phyloP scores from a whole-genome alignment of 2,329 filamentous ascomycete genomes.

The Emmonsiellopsis sp. region DNA sequence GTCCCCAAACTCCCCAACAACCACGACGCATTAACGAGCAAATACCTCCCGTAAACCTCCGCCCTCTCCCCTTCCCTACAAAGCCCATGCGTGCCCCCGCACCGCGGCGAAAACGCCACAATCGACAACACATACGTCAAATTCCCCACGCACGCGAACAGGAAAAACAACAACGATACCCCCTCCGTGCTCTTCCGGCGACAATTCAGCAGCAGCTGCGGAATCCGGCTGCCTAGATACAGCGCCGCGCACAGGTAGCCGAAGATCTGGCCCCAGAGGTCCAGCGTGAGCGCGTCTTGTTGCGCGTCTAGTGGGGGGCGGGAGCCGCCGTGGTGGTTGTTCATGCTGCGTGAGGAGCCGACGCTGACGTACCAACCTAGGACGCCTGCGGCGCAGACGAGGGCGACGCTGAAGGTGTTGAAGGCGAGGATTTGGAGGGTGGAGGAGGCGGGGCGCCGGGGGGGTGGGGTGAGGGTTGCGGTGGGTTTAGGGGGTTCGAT shows the following conservation, averaged over 20 bases:
- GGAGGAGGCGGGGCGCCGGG: slow-evolving; percentile 27
- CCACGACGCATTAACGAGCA: slow-evolving; percentile 87
- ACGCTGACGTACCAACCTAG: slow-evolving; percentile 74
- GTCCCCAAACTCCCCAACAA: slow-evolving; percentile 82
- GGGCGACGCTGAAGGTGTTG: slow-evolving; percentile 64
- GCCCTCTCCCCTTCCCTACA: slow-evolving; percentile 59
- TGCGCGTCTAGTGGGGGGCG: slow-evolving; percentile 20
- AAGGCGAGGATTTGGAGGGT: slow-evolving; percentile 48
- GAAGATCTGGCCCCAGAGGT: slow-evolving; percentile 74
- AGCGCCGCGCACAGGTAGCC: slow-evolving; percentile 84
- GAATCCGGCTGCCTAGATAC: slow-evolving; percentile 81
- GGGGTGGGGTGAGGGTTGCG: slow-evolving; percentile 10
- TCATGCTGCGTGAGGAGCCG: slow-evolving; percentile 27
- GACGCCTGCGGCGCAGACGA: slow-evolving; percentile 76
- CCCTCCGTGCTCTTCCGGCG: slow-evolving; percentile 87
- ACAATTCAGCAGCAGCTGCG: slow-evolving; percentile 87
- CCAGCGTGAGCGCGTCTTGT: slow-evolving; percentile 51
- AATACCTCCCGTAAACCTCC: slow-evolving; percentile 65
- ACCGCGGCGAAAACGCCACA: slow-evolving; percentile 75
- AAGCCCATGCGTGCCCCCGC: slow-evolving; percentile 29
- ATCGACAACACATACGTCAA: slow-evolving; percentile 88
- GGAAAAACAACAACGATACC: slow-evolving; percentile 86
- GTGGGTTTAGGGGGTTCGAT: slow-evolving; percentile 41
- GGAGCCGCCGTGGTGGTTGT: slow-evolving; percentile 10
- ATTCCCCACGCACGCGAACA: slow-evolving; percentile 94